Conservation (phyloP, 352 stramenopile species). For the Blastocystis sp. region DNA sequence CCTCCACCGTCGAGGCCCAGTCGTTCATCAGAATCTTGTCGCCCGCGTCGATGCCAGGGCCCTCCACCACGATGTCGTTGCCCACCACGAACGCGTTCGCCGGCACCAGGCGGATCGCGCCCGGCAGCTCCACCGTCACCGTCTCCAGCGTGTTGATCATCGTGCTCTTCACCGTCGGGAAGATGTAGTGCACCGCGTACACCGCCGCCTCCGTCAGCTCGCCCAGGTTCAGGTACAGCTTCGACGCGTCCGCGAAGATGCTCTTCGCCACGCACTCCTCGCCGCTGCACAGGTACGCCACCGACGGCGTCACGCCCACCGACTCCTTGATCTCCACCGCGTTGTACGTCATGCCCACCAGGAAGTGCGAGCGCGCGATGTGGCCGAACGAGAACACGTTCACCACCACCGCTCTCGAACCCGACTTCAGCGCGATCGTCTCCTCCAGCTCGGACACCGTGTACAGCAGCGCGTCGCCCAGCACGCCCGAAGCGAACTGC, state of each 20-base stretch:
- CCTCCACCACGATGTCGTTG: background rate
- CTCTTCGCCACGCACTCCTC: background rate
- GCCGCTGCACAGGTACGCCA: conserved; percentile 12
- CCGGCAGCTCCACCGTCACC: conserved; percentile 3
- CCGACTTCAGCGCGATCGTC: conserved; percentile 6
- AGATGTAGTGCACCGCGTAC: conserved; percentile 58
- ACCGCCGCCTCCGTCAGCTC: background rate
- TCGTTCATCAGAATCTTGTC: conserved; percentile 26
- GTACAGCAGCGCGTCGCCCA: background rate
- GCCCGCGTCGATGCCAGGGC: conserved; percentile 27
- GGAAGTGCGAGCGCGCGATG: conserved; percentile 17
- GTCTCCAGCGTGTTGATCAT: background rate
- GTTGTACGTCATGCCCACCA: conserved; percentile 32
- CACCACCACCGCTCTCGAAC: conserved; percentile 23
- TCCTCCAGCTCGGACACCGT: conserved; percentile 12
- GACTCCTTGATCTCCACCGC: conserved; percentile 19
- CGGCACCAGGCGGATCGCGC: background rate
- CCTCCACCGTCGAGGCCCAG: background rate
- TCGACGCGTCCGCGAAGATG: conserved; percentile 1
- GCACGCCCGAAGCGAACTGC: background rate
- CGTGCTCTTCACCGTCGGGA: background rate
- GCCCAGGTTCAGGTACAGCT: conserved; percentile 56
- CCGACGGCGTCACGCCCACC: conserved; percentile 1
- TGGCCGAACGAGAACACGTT: conserved; percentile 45
- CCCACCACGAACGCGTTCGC: conserved; percentile 32